Evolutionary conservation across 2,329 filamentous ascomycete species (phyloP).

Genomic region (Xylariaceae sp.): DNA sequence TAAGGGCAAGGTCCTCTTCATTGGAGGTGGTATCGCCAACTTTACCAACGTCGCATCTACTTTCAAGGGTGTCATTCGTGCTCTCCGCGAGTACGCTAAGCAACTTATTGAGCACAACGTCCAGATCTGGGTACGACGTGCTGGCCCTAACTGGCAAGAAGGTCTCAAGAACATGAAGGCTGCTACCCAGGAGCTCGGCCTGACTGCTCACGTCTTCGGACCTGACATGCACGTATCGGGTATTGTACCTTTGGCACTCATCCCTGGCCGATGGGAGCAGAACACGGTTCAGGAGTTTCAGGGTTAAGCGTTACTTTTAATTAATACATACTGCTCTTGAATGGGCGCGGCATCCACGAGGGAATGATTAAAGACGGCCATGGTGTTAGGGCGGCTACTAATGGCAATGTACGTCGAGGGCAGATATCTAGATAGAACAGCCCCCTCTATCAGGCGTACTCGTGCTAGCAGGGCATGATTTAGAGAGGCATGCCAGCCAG

Average conservation of each 20-base stretch:
- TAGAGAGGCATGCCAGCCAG: conserved; percentile 22
- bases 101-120: conserved; percentile 92
- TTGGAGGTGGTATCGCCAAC: conserved; percentile 99
- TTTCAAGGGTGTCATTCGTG: conserved; percentile 99
- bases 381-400: conserved; percentile 16
- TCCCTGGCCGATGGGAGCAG: conserved; percentile 59
- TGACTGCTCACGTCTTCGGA: conserved; percentile 61
- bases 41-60: conserved; percentile 99
- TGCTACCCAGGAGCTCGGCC: conserved; percentile 85
- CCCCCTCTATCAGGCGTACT: conserved; percentile 13
- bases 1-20: conserved; percentile 98
- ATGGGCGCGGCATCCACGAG: conserved; percentile 11
- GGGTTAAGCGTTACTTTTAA: conserved; percentile 37
- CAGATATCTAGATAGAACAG: conserved; percentile 26
- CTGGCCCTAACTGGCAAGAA: conserved; percentile 98
- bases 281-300: conserved; percentile 58
- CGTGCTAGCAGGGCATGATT: conserved; percentile 20
- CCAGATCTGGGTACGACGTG: conserved; percentile 88
- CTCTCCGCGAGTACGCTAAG: conserved; percentile 81
- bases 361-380: conserved; percentile 19
- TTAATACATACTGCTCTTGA: conserved; percentile 13
- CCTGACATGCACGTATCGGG: conserved; percentile 94
- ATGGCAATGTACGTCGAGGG: conserved; percentile 26
- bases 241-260: conserved; percentile 87
- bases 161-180: conserved; percentile 99